Evolutionary conservation across 257 asterid species (phyloP), one percentile per base, ranked within the genome.

Genomic region (Craterostigma plantagineum): DNA sequence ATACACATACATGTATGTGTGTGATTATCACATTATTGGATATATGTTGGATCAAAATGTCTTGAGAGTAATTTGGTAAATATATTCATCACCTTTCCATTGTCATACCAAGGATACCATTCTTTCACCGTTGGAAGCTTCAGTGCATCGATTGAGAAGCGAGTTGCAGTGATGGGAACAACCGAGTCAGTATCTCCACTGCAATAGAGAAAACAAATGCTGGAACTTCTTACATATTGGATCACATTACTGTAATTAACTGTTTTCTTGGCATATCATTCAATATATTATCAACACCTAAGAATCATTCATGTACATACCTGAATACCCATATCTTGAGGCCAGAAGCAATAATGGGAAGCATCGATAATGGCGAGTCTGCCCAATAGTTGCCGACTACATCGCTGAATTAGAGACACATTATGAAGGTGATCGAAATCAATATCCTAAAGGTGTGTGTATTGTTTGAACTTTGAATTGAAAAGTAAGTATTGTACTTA

Each of bases 111-210:
- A 34, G 98, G 79, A 15, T 68, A 73, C 98, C 98, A 90, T 44
- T 79, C 71, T 6, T 63, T 66, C 45, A 75, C 39, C 0, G 94
- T 79, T 10, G 92, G 84, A 36, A 90, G 98, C 64, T 79, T 76
- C 67, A 90, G 54, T 33, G 92, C 95, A 58, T 75, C 81, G n/a
- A 90, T 73, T n/a, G 98, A 90, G 44, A 76, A 79, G 35, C 98
- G 86, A 14, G 98, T 90, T 57, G 95, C 98, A 11, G 95, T 83
- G 43, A 90, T 36, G 5, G 98, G 98, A 45, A 90, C 93, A 16
- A 90, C 92, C 1, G 98, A 62, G 62, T 90, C 98, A 42, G 98
- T 71, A 60, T 90, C 95, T 33, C 98, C 98, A 56, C 98, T 90
- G 78, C 27, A 52, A 57, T 48, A 30, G 37, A 16, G 7, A 14